A percentile compares a stretch with the other conserved stretches of the same genome.
Conservation (phyloP, 2,329 filamentous ascomycete genomes). For the Colletotrichum musicola region DNA sequence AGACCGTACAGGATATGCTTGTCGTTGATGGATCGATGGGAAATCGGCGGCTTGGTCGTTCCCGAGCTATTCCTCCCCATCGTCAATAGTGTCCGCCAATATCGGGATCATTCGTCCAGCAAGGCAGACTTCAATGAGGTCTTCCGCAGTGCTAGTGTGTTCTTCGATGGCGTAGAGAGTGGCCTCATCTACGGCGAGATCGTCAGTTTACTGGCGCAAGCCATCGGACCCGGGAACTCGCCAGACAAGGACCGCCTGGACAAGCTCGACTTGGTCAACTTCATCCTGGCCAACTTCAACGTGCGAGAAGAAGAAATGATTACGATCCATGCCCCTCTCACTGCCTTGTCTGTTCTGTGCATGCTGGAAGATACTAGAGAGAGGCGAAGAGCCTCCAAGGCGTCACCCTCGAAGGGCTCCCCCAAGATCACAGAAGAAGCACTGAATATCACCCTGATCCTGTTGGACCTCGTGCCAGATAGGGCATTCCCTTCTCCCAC, state of each 20-base stretch:
- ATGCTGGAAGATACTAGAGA: conserved; percentile 70
- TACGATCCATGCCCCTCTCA: conserved; percentile 83
- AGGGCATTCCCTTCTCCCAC: conserved; percentile 65
- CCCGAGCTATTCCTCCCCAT: conserved; percentile 90
- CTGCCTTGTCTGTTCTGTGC: conserved; percentile 73
- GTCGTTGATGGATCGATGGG: conserved; percentile 98
- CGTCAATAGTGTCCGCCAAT: conserved; percentile 82
- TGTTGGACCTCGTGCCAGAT: conserved; percentile 75
- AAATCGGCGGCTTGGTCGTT: conserved; percentile 91
- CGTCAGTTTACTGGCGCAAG: conserved; percentile 73
- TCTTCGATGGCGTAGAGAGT: conserved; percentile 97
- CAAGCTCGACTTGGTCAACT: conserved; percentile 80
- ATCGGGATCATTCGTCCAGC: conserved; percentile 73
- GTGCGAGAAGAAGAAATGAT: conserved; percentile 97
- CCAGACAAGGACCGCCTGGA: conserved; percentile 64
- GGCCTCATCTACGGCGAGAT: conserved; percentile 92
- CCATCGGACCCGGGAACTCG: conserved; percentile 63
- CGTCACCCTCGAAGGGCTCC: conserved; percentile 44
- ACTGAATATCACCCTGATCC: conserved; percentile 64
- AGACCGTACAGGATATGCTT: conserved; percentile 92
- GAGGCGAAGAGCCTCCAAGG: conserved; percentile 42
- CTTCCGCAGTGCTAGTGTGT: conserved; percentile 90
- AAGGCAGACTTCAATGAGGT: conserved; percentile 86
- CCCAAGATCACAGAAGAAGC: conserved; percentile 49
- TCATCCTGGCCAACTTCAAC: conserved; percentile 91